phyloP scores from a whole-genome alignment of 2,329 filamentous ascomycete species.

The Fusarium brachygibbosum region DNA sequence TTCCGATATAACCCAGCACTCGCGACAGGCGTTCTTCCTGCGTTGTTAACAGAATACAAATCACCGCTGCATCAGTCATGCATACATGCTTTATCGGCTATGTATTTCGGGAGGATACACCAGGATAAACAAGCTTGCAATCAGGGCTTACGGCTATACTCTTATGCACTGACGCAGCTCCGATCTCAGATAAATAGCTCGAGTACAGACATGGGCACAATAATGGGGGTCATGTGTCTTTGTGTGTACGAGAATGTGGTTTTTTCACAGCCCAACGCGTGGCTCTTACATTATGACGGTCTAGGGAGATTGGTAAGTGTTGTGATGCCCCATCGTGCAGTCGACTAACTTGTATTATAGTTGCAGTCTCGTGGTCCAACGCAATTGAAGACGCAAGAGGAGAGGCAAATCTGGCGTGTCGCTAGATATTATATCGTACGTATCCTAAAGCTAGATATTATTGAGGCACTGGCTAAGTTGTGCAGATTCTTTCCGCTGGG shows the following conservation, averaged over 20 bases:
- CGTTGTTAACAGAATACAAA: conserved; percentile 2
- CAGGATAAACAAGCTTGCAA: conserved; percentile 19
- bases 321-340: fast-evolving
- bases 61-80: conserved; percentile 24
- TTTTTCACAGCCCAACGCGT: conserved; percentile 28
- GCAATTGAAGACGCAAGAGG: neutral
- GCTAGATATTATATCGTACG: conserved; percentile 26
- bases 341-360: neutral
- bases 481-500: conserved; percentile 27
- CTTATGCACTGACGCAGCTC: conserved; percentile 23
- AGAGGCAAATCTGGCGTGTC: conserved; percentile 19
- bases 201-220: conserved; percentile 11
- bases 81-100: conserved; percentile 19
- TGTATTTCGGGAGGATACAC: conserved; percentile 26
- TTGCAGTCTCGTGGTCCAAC: conserved; percentile 31
- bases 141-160: conserved; percentile 19
- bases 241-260: conserved; percentile 30
- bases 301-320: conserved; percentile 19
- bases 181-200: conserved; percentile 15
- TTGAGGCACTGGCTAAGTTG: neutral
- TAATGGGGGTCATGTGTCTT: conserved; percentile 29
- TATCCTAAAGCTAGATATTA: fast-evolving
- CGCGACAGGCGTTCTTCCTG: conserved; percentile 4
- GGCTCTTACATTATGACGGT: conserved; percentile 34
- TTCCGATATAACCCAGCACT: neutral